Percentiles rank a stretch among this genome's conserved stretches.
Evolutionary conservation across 1,284 basidiomycete genomes (phyloP).

Genomic region (Phellinidium pouzarii): DNA sequence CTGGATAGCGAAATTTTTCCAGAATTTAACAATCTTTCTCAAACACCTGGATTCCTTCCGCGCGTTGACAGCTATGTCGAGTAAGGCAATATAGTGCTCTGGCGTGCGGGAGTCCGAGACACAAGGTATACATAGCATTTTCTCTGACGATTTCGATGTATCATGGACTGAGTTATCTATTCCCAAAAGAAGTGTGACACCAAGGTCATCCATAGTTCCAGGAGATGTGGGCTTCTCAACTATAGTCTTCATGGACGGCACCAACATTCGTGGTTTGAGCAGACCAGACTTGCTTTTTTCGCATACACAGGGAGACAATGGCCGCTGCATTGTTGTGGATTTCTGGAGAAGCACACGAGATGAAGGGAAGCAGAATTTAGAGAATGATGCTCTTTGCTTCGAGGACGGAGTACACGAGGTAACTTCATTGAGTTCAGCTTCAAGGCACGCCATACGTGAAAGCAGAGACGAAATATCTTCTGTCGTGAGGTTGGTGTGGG

Average conservation of each 20-base stretch:
- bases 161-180: neutral
- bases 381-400: neutral
- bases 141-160: conserved; percentile 3
- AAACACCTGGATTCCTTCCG: conserved; percentile 6
- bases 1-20: conserved; percentile 9
- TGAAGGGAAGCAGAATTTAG: neutral
- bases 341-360: too few species aligned
- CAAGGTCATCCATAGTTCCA: neutral
- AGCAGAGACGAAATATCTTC: conserved; percentile 3
- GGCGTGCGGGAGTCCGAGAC: conserved; percentile 2
- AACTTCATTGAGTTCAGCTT: conserved; percentile 5
- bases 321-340: too few species aligned
- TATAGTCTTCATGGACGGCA: conserved; percentile 12
- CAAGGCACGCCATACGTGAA: conserved; percentile 1
- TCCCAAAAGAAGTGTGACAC: neutral
- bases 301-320: neutral
- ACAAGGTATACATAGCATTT: neutral
- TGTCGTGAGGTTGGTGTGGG: neutral
- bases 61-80: conserved; percentile 13
- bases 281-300: neutral
- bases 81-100: conserved; percentile 11
- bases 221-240: neutral
- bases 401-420: neutral
- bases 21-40: conserved; percentile 13
- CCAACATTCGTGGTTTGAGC: neutral